Evolutionary conservation across 164 flowering plant genomes (phyloP).

Genomic region (Magnolia kwangsiensis): DNA sequence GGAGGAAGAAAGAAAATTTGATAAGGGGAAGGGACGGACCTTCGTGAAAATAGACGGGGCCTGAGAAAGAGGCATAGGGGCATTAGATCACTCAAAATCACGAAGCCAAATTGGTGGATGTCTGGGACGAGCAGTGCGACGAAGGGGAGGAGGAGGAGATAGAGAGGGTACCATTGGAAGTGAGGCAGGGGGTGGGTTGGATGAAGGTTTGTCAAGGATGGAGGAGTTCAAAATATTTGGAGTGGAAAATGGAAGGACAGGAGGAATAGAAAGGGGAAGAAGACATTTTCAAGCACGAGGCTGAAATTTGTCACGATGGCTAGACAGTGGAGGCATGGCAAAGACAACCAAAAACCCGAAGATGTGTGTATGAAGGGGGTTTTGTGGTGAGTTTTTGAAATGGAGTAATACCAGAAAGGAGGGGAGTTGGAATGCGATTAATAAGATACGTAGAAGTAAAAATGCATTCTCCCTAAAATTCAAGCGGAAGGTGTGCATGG

Average conservation of each 20-base stretch:
- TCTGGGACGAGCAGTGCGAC: not conserved
- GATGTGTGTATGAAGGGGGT: not conserved
- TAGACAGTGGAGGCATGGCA: not conserved
- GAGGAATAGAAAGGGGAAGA: too few species aligned
- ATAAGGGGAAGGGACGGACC: not conserved
- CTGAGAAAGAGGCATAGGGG: too few species aligned
- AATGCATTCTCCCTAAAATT: conserved; percentile 6
- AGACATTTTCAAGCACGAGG: not conserved
- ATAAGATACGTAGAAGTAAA: not conserved
- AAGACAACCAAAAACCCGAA: not conserved
- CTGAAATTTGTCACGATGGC: not conserved
- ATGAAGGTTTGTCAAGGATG: not conserved
- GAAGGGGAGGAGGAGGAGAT: not conserved
- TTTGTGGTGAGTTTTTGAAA: not conserved
- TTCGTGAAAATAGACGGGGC: not conserved
- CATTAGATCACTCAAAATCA: not conserved
- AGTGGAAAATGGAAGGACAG: not conserved
- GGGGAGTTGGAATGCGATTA: not conserved
- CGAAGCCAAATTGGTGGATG: not conserved
- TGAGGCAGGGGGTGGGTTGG: not conserved
- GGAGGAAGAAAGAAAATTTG: not conserved
- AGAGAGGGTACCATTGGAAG: not conserved
- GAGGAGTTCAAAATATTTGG: not conserved
- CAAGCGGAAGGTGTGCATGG: not conserved
- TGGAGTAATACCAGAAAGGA: not conserved